A percentile compares a stretch with the other conserved stretches of the same genome.
These are phyloP conservation scores for Stylosanthes scabra DNA, from an alignment of 331 rosid genomes.

Conservation along the genomic window DNA sequence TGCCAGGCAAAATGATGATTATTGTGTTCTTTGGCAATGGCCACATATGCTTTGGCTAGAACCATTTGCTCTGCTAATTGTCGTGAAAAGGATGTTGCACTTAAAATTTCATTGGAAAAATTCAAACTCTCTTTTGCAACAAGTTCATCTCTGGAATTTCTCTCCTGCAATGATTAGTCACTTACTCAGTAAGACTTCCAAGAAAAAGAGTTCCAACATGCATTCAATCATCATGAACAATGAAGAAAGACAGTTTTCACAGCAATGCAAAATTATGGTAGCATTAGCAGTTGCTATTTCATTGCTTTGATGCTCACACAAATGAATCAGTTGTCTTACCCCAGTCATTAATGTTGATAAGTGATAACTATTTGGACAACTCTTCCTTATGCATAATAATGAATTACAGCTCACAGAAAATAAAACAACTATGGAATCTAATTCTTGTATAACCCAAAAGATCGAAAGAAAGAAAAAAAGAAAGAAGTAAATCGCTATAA, in stretches of 20 bases:
- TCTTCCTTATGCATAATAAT: too few species aligned
- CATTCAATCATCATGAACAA: not conserved
- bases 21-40: slow-evolving; percentile 93
- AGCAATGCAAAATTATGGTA: slow-evolving; percentile 13
- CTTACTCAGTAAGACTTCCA: slow-evolving; percentile 27
- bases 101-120: slow-evolving; percentile 73
- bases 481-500: not conserved
- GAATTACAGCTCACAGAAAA: slow-evolving; percentile 4
- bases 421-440: not conserved
- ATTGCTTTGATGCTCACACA: not conserved
- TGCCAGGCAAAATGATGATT: slow-evolving; percentile 98
- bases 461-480: not conserved
- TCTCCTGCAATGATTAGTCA: slow-evolving; percentile 65
- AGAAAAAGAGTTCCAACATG: not conserved
- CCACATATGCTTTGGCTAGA: slow-evolving; percentile 90
- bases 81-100: slow-evolving; percentile 82
- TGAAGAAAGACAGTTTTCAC: not conserved
- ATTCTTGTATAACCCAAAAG: not conserved
- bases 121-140: slow-evolving; percentile 61
- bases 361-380: too few species aligned
- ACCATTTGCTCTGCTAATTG: slow-evolving; percentile 87
- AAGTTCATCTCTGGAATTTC: slow-evolving; percentile 54
- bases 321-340: too few species aligned
- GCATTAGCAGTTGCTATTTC: slow-evolving; percentile 14
- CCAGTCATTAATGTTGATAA: too few species aligned